Conservation (phyloP, 768 basidiomycete species). For the Amylocystis lapponica region DNA sequence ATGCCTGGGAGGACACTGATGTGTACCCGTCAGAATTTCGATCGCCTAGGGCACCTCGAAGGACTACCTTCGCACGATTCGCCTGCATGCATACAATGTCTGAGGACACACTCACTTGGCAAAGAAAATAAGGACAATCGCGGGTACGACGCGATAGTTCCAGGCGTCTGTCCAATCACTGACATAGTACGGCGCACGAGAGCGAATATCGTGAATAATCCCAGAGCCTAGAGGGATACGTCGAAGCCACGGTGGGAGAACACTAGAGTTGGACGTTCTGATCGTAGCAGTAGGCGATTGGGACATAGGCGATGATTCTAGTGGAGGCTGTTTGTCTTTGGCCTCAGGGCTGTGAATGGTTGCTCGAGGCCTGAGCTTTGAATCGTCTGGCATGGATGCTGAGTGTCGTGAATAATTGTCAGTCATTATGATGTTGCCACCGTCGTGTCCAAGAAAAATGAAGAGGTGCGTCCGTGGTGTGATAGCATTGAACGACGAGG, state of each 20-base stretch:
- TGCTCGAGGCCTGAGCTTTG: background rate
- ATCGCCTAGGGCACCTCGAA: background rate
- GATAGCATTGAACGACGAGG: too few relatives aligned
- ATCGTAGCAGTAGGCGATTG: conserved; percentile 11
- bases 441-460: background rate
- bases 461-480: background rate
- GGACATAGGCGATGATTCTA: conserved; percentile 1
- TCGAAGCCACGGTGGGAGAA: conserved; percentile 1
- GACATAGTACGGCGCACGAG: conserved; percentile 72
- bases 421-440: background rate
- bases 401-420: background rate
- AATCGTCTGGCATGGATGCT: background rate
- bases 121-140: conserved; percentile 81
- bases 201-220: conserved; percentile 62
- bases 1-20: conserved; percentile 82
- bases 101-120: conserved; percentile 52
- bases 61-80: conserved; percentile 13
- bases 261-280: background rate
- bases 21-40: background rate
- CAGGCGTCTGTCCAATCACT: conserved; percentile 90
- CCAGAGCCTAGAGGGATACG: conserved; percentile 39
- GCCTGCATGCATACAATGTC: background rate
- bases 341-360: background rate
- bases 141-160: conserved; percentile 87
- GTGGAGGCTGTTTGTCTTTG: too few relatives aligned